Evolutionary conservation across 1,284 basidiomycete genomes (phyloP), one percentile per base, ranked within the genome.

Genomic region (Rhodotorula sp.): DNA sequence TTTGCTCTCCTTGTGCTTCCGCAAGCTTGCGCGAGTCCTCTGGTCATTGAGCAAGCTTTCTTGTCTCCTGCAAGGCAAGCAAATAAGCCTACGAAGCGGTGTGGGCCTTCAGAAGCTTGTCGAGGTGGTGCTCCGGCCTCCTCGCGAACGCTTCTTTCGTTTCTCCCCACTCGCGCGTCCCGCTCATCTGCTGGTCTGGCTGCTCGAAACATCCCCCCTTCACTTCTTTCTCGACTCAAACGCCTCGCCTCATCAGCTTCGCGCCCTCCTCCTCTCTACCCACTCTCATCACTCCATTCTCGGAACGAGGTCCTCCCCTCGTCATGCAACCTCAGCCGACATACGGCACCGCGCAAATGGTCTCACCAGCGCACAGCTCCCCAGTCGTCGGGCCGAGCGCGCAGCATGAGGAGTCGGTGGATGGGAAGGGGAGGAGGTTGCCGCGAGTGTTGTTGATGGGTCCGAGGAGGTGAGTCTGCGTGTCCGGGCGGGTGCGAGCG

Each of bases 391-490:
- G n/a, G 32, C 24, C 13, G 6, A 20, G 24, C 24, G 9, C 56
- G 58, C 20, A 52, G 24, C 49, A 55, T 20, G 49, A 24, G 19
- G 57, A 39, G 24, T 58, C 66, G 32, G 49, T 63, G 1, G 61
- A 67, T n/a, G 10, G 5, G 32, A 57, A 52, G 48, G 68, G 68
- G 24, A 57, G 65, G 49, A 47, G 61, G 56, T 67, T 66, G 53
- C 72, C 72, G 4, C 56, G 61, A 48, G 72, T 76, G 32, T 57
- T 76, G 39, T 51, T 76, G 32, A 76, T 76, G 74, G 74, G 74
- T 6, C 72, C 72, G 2, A 54, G 74, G 44, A 66, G 62, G 74
- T 74, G 54, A 59, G 72, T 51, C 13, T 22, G 22, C 6, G 24
- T 8, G 7, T 32, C 4, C 7, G 34, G 24, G 5, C 4, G 46